Percentiles rank a stretch among this genome's conserved stretches.
Evolutionary conservation across 148 eudicot genomes (phyloP).

Genomic region (Camellia sinensis): DNA sequence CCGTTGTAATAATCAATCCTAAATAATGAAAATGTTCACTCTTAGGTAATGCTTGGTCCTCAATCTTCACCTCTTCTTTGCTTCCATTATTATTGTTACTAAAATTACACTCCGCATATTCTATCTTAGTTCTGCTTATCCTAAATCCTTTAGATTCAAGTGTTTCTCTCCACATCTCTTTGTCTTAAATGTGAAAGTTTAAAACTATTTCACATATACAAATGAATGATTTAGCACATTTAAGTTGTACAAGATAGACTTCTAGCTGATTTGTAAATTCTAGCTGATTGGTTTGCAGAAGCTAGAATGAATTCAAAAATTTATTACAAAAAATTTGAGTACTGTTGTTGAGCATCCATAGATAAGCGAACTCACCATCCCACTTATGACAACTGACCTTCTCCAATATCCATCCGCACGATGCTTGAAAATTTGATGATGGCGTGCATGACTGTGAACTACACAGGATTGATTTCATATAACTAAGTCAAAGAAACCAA

Average conservation of each 20-base stretch:
- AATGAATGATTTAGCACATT: not conserved
- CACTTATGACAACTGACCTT: slow-evolving; percentile 35
- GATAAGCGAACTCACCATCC: slow-evolving; percentile 53
- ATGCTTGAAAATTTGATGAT: slow-evolving; percentile 42
- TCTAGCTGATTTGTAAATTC: not conserved
- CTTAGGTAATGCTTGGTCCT: no score
- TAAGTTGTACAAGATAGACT: not conserved
- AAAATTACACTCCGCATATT: no score
- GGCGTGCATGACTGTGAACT: no score
- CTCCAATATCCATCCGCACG: slow-evolving; percentile 51
- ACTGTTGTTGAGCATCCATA: not conserved
- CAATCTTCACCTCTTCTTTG: no score
- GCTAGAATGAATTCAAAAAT: not conserved
- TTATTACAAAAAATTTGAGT: not conserved
- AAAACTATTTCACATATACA: not conserved
- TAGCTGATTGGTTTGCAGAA: not conserved
- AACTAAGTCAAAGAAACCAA: not conserved
- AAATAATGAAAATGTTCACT: no score
- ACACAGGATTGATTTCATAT: no score
- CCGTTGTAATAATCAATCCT: no score
- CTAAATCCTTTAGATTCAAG: no score
- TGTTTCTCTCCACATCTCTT: no score
- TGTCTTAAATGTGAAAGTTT: no score
- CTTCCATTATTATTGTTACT: no score
- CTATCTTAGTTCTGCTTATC: no score